Base-by-base conservation (phyloP, 2,329 filamentous ascomycete species). In the Lachnellula occidentalis region DNA sequence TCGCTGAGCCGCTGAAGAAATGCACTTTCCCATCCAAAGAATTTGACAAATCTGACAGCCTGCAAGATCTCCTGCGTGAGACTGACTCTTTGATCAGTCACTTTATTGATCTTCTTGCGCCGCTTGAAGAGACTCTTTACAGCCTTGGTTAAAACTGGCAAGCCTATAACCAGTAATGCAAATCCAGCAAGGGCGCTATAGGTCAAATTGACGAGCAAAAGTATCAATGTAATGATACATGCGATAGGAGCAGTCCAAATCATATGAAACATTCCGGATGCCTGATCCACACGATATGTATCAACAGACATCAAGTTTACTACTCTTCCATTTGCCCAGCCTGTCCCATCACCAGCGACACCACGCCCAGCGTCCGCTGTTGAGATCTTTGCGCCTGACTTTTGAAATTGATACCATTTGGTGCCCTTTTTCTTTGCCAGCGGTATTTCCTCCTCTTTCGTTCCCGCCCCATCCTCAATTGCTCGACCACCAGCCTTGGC, bases 301-400 rank as follows among this genome's bases (percentile, higher is more conserved):
- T 97, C 92, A 45, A 94, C 90, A 58, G 90, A 92, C 92, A 97
- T 96, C 63, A 97, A 69, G 62, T 95, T 95, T 67, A 94, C 84
- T 50, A 97, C 90, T 59, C 90, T 84, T 21, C 94, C 94, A 65
- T 96, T 97, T 54, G 86, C 86, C 92, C 92, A 97, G 22, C 92
- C 94, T 21, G 82, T 77, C 2, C 87, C 88, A 64, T 94, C 88
- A 4, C 82, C 83, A 11, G 80, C 72, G 19, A 86, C 73, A 2
- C 78, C 81, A 3, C 75, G 71, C 12, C 63, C 71, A 51, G 65
- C 66, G 57, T 74, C 71, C 37, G 43, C 34, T 4, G 27, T 15
- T 68, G 67, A 21, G 74, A 72, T 12, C 67, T 74, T 73, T 4
- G 69, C 60, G 3, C 70, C 70, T 48, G 75, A 74, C 27, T 75